These are phyloP conservation scores for Cryptococcus sp. DNA, from an alignment of 1,284 basidiomycete species.

Conservation along the genomic window DNA sequence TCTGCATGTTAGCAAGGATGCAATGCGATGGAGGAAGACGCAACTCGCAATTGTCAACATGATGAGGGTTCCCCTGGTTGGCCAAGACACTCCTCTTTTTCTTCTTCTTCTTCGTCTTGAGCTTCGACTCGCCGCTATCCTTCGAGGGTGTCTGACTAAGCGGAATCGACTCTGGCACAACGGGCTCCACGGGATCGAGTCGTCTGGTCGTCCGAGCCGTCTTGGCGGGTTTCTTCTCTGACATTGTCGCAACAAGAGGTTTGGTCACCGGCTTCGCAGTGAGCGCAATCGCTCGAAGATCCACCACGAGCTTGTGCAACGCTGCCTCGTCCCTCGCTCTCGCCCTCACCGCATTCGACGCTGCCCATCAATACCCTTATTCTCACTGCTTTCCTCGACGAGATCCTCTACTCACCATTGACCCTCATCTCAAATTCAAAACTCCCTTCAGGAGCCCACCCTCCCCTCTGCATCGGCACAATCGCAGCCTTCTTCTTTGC, in stretches of 20 bases:
- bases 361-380: slow-evolving; percentile 15
- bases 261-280: slow-evolving; percentile 16
- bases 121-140: neutral
- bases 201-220: slow-evolving; percentile 13
- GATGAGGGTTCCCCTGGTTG: slow-evolving; percentile 84
- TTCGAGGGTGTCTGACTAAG: slow-evolving; percentile 3
- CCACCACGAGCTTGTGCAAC: slow-evolving; percentile 30
- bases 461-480: slow-evolving; percentile 28
- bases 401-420: slow-evolving; percentile 28
- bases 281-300: slow-evolving; percentile 35
- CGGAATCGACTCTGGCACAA: neutral
- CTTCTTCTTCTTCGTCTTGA: slow-evolving; percentile 58
- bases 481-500: slow-evolving; percentile 15
- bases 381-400: too few species aligned
- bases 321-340: slow-evolving; percentile 23
- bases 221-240: slow-evolving; percentile 7
- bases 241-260: slow-evolving; percentile 2
- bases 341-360: slow-evolving; percentile 17
- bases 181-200: neutral
- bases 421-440: slow-evolving; percentile 42
- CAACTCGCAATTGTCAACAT: slow-evolving; percentile 62
- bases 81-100: slow-evolving; percentile 80
- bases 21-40: neutral
- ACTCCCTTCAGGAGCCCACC: slow-evolving; percentile 44
- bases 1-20: slow-evolving; percentile 25